These are phyloP conservation scores for Solanum verrucosum DNA, from an alignment of 257 asterid genomes.

Conservation along the genomic window DNA sequence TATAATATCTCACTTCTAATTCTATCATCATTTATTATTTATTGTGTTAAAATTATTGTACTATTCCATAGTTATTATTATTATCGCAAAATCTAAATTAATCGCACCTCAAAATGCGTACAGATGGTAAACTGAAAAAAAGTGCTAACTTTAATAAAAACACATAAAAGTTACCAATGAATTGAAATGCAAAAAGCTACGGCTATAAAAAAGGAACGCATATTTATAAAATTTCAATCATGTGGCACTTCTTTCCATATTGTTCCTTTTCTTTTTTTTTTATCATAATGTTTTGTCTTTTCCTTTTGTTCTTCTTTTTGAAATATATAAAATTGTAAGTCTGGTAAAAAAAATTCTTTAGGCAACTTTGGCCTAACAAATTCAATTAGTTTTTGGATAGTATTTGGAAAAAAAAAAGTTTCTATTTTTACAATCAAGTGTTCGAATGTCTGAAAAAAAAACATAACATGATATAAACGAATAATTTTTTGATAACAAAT, in stretches of 20 bases:
- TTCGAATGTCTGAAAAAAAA: background rate
- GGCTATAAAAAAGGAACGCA: background rate
- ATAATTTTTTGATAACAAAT: background rate
- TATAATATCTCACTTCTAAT: background rate
- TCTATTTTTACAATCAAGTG: no score
- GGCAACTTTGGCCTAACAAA: background rate
- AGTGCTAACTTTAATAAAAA: background rate
- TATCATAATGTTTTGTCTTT: background rate
- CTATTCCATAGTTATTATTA: no score
- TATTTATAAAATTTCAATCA: constrained; percentile 11
- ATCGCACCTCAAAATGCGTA: no score
- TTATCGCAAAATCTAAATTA: no score
- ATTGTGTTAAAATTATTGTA: no score
- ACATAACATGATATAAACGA: background rate
- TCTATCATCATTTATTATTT: no score
- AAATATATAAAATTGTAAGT: background rate
- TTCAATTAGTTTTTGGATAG: background rate
- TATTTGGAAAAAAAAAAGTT: background rate
- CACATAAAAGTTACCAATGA: constrained; percentile 7
- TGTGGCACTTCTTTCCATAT: constrained; percentile 1
- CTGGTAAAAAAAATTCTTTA: background rate
- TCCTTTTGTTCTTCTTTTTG: background rate
- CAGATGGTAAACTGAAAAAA: background rate
- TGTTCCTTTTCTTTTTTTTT: background rate
- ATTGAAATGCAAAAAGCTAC: constrained; percentile 9